A percentile compares a stretch with the other conserved stretches of the same genome.
Conservation (phyloP, 108 stramenopile species). For the Skeletonema marinoi region DNA sequence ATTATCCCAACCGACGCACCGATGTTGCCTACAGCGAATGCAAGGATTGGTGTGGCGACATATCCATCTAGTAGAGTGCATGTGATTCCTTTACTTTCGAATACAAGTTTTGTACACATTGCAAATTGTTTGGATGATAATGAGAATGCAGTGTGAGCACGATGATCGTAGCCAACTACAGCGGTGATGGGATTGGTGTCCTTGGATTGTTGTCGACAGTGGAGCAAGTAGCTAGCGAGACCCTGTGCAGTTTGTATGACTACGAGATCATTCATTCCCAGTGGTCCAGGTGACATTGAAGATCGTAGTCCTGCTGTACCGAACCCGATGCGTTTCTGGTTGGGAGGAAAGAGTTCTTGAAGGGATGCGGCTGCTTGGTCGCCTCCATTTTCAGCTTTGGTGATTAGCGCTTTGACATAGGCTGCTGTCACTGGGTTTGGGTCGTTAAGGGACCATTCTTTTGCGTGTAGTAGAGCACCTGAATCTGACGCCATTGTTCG, state of each 20-base stretch:
- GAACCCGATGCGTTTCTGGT: constrained; percentile 75
- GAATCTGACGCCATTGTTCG: constrained; percentile 9
- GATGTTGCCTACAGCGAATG: constrained; percentile 68
- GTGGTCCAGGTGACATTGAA: constrained; percentile 89
- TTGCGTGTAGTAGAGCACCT: constrained; percentile 37
- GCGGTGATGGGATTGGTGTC: constrained; percentile 34
- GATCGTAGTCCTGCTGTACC: constrained; percentile 95
- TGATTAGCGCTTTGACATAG: constrained; percentile 50
- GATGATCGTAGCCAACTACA: constrained; percentile 95
- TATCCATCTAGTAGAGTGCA: constrained; percentile 86
- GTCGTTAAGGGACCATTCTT: constrained; percentile 65
- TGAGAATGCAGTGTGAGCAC: constrained; percentile 51
- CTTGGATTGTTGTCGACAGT: background rate
- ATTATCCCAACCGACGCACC: constrained; percentile 90
- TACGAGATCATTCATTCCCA: constrained; percentile 94
- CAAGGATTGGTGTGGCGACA: constrained; percentile 91
- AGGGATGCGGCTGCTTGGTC: constrained; percentile 5
- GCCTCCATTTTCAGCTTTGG: constrained; percentile 23
- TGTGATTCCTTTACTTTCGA: constrained; percentile 73
- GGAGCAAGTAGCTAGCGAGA: constrained; percentile 62
- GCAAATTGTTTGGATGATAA: constrained; percentile 92
- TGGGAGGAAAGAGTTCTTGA: constrained; percentile 50
- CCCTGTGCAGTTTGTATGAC: constrained; percentile 93
- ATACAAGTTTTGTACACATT: constrained; percentile 82
- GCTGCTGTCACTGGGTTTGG: constrained; percentile 68